Evolutionary conservation across 495 filamentous ascomycete species (phyloP).

Genomic region (Choiromyces venosus): DNA sequence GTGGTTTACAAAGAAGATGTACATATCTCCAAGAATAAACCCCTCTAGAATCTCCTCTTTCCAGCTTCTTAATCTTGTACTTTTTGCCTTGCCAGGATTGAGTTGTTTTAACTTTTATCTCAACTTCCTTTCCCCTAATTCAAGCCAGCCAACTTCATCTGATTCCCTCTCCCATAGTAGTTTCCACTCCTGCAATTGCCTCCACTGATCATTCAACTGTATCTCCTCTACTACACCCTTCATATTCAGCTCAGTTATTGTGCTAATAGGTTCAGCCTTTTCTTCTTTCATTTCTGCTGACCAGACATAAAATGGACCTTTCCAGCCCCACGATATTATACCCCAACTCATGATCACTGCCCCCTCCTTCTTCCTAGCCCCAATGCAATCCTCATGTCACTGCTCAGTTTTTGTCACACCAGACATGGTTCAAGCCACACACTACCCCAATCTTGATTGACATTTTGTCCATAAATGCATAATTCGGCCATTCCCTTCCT

Average conservation of each 20-base stretch:
- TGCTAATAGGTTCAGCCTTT: neutral
- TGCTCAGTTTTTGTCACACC: neutral
- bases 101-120: no score
- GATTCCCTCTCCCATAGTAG: no score
- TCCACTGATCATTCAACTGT: no score
- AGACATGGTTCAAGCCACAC: neutral
- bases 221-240: no score
- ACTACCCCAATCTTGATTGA: neutral
- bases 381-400: neutral
- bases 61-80: constrained; percentile 1
- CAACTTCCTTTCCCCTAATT: no score
- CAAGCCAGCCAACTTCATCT: no score
- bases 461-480: constrained; percentile 8
- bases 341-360: neutral
- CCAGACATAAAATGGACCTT: constrained; percentile 2
- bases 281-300: neutral
- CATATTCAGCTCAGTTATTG: neutral
- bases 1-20: neutral
- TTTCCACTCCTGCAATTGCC: no score
- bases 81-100: constrained; percentile 5
- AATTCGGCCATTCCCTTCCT: neutral
- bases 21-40: constrained; percentile 13
- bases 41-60: neutral
- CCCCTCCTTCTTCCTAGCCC: neutral
- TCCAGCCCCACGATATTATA: neutral